Evolutionary conservation across 1,284 basidiomycete genomes (phyloP).

Genomic region (Ustilago cynodontis): DNA sequence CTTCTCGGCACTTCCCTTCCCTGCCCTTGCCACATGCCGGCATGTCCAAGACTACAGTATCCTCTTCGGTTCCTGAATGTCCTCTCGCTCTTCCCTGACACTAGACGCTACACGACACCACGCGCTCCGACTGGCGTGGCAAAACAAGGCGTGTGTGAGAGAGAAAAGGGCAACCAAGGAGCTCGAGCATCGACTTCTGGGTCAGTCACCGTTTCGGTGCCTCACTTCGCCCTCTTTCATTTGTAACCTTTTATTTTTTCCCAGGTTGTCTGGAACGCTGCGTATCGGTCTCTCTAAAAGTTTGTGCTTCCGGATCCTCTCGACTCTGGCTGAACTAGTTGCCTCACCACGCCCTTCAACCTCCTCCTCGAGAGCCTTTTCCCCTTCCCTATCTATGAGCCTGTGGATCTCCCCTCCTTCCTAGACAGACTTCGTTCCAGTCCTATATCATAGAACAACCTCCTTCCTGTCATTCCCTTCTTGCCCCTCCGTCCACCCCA

Average conservation of each 20-base stretch:
- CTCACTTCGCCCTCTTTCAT: neutral
- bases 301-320: conserved; percentile 12
- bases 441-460: conserved; percentile 37
- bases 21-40: conserved; percentile 17
- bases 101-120: conserved; percentile 12
- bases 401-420: conserved; percentile 5
- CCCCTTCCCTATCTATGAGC: conserved; percentile 14
- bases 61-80: conserved; percentile 11
- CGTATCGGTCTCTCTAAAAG: conserved; percentile 3
- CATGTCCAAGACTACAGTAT: neutral
- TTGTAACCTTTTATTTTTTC: neutral
- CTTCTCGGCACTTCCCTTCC: neutral
- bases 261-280: neutral
- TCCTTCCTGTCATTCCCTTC: neutral
- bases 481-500: conserved; percentile 5
- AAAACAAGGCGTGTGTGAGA: neutral
- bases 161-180: neutral
- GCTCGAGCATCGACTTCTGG: neutral
- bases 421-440: neutral
- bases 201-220: neutral
- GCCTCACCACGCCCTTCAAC: neutral
- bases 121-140: neutral
- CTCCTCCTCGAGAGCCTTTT: conserved; percentile 7
- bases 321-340: neutral
- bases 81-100: conserved; percentile 6